These are phyloP conservation scores for Capsicum pubescens DNA, from an alignment of 257 asterid genomes.

Conservation along the genomic window DNA sequence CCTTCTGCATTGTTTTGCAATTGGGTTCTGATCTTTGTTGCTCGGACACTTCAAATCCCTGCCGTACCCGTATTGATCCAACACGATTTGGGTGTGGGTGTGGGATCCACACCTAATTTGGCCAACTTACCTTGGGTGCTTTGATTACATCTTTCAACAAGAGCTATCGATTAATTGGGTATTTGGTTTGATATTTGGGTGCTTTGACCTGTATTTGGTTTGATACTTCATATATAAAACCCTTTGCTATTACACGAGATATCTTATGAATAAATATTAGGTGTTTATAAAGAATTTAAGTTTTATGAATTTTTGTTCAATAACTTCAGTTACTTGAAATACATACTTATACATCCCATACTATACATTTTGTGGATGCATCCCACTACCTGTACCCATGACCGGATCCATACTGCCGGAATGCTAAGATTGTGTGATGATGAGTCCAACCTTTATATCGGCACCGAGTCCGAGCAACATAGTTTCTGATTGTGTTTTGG, in stretches of 20 bases:
- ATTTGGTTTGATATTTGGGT: background rate
- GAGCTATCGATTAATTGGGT: background rate
- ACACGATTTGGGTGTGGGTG: background rate
- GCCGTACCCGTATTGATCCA: background rate
- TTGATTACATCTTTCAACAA: background rate
- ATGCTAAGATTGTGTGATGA: conserved; percentile 14
- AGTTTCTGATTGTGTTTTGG: conserved; percentile 1
- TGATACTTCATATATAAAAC: too few relatives aligned
- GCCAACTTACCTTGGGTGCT: background rate
- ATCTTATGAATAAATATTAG: background rate
- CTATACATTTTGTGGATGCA: background rate
- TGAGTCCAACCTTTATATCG: background rate
- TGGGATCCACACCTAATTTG: background rate
- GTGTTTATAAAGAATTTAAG: background rate
- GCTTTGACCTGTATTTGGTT: too few relatives aligned
- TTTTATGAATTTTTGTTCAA: background rate
- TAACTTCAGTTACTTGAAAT: background rate
- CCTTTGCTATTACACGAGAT: background rate
- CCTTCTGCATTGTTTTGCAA: background rate
- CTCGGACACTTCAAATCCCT: background rate
- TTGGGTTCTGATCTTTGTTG: background rate
- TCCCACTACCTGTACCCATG: background rate
- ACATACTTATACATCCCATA: background rate
- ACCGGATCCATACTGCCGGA: background rate
- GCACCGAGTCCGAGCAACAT: background rate